Percentiles rank a stretch among this genome's conserved stretches.
Conservation (phyloP, 2,329 filamentous ascomycete genomes). For the Colletotrichum tamarilloi region DNA sequence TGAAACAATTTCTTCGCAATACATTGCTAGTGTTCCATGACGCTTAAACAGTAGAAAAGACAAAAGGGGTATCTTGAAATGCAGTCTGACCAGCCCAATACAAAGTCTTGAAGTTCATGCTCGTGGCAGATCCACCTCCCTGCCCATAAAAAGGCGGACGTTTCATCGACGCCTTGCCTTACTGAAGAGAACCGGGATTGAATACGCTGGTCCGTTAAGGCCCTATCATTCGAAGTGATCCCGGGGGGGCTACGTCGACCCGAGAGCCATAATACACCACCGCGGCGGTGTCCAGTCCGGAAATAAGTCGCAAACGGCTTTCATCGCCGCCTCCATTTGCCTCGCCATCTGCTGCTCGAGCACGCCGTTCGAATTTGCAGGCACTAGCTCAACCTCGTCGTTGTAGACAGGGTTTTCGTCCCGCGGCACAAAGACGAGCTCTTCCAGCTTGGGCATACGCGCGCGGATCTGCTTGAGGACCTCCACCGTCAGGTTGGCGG, state of each 20-base stretch:
- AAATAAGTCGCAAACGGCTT: constrained; percentile 43
- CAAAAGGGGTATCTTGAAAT: constrained; percentile 17
- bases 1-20: not conserved
- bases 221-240: not conserved
- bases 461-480: constrained; percentile 50
- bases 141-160: not conserved
- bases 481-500: constrained; percentile 52
- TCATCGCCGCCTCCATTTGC: constrained; percentile 49
- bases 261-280: constrained; percentile 51
- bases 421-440: constrained; percentile 57
- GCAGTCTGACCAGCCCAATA: not conserved
- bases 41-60: not conserved
- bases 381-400: constrained; percentile 39
- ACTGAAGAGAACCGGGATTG: not conserved
- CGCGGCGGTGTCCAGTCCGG: constrained; percentile 47
- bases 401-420: constrained; percentile 49
- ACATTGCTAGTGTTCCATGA: not conserved
- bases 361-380: constrained; percentile 40
- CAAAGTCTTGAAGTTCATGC: not conserved
- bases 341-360: constrained; percentile 48
- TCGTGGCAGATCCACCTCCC: no score
- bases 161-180: not conserved
- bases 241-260: not conserved
- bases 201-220: not conserved
- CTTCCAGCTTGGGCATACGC: constrained; percentile 52